phyloP scores from a whole-genome alignment of 1,284 basidiomycete genomes.

The Malassezia dermatis region DNA sequence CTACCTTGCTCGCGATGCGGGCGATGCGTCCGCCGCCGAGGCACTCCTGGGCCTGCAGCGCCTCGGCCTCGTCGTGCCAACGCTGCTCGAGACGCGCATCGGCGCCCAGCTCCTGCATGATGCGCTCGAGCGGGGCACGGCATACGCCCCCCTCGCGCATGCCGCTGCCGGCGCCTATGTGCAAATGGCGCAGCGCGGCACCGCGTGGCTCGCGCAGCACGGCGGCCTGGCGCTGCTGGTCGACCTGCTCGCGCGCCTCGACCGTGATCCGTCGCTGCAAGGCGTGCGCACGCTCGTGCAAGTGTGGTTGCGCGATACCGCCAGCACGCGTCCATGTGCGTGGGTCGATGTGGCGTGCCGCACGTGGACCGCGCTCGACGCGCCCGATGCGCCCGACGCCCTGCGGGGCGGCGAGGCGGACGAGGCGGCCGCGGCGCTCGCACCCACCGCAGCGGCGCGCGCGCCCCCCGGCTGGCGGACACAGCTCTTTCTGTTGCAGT shows the following conservation, averaged over 20 bases:
- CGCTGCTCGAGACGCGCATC: slow-evolving; percentile 52
- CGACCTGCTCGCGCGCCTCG: slow-evolving; percentile 84
- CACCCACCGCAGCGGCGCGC: slow-evolving; percentile 57
- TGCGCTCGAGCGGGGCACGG: slow-evolving; percentile 46
- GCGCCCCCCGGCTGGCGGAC: slow-evolving; percentile 64
- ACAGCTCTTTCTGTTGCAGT: slow-evolving; percentile 84
- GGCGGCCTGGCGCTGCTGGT: slow-evolving; percentile 90
- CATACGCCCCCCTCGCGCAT: slow-evolving; percentile 53
- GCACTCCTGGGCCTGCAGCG: slow-evolving; percentile 93
- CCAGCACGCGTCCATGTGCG: slow-evolving; percentile 78
- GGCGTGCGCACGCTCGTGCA: slow-evolving; percentile 84
- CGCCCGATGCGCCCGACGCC: slow-evolving; percentile 3
- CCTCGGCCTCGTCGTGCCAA: slow-evolving; percentile 84
- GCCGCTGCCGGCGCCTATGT: slow-evolving; percentile 91
- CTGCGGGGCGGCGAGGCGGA: background rate
- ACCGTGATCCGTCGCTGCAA: slow-evolving; percentile 85
- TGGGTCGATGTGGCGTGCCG: slow-evolving; percentile 87
- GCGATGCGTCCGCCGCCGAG: slow-evolving; percentile 63
- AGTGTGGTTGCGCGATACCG: slow-evolving; percentile 93
- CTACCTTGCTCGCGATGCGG: slow-evolving; percentile 68
- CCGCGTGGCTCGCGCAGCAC: slow-evolving; percentile 75
- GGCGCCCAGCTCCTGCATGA: slow-evolving; percentile 31
- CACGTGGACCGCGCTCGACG: background rate
- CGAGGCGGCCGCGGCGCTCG: slow-evolving; percentile 47
- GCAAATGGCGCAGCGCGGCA: slow-evolving; percentile 92